Conservation (phyloP, 164 flowering plant genomes). For the Aristolochia contorta region DNA sequence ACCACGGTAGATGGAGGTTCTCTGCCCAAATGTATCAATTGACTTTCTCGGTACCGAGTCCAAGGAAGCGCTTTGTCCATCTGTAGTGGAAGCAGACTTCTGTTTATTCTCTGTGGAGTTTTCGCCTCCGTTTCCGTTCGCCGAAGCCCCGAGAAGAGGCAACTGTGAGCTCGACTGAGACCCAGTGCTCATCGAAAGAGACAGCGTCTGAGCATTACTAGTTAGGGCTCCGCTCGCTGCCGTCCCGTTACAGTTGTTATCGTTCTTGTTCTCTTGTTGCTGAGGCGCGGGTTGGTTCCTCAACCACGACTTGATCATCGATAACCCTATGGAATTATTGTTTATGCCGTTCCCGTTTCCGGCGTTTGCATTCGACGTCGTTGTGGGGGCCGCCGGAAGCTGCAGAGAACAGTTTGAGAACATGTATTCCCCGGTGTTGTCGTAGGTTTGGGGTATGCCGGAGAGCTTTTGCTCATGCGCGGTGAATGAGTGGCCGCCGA, state of each 20-base stretch:
- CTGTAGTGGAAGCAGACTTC: conserved; percentile 16
- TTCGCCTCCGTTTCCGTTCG: conserved; percentile 22
- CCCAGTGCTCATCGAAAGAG: conserved; percentile 67
- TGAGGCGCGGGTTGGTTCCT: conserved; percentile 52
- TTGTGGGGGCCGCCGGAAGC: conserved; percentile 18
- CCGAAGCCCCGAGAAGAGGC: conserved; percentile 22
- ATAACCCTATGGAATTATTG: conserved; percentile 50
- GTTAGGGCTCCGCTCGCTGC: conserved; percentile 6
- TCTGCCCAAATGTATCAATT: conserved; percentile 84
- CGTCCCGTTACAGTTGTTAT: neutral
- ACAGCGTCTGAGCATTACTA: conserved; percentile 35
- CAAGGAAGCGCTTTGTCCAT: conserved; percentile 32
- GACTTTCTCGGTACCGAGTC: conserved; percentile 69
- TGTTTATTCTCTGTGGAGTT: conserved; percentile 30
- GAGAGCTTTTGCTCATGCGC: conserved; percentile 24
- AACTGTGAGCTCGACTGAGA: conserved; percentile 32
- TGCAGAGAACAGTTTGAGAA: conserved; percentile 29
- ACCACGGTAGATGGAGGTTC: conserved; percentile 95
- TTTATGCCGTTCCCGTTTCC: conserved; percentile 4
- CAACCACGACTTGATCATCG: conserved; percentile 90
- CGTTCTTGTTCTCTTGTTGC: conserved; percentile 16
- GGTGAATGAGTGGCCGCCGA: conserved; percentile 46
- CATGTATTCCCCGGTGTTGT: conserved; percentile 21
- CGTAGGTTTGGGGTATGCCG: conserved; percentile 9
- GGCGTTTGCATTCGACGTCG: neutral